Evolutionary conservation across 2,329 filamentous ascomycete species (phyloP), one percentile per base, ranked within the genome.

Genomic region (Monilinia fructicola): DNA sequence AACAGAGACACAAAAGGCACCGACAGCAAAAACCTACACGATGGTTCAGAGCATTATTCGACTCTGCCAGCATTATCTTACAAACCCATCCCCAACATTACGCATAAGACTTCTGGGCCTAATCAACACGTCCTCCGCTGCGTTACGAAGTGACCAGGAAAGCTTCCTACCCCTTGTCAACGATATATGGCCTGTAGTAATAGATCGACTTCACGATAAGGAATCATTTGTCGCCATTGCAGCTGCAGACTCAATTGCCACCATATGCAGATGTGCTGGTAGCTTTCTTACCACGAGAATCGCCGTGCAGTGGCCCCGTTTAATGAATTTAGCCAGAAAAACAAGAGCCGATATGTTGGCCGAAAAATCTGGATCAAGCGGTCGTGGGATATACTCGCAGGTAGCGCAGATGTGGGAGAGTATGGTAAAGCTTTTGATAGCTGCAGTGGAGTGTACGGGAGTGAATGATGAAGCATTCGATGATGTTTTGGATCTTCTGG

Each of bases 111-210:
- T 99, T 4, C 85, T 99, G 12, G 85, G 87, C 21, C 86, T 98
- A 7, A 84, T 98, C 16, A 81, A 84, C 35, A 92, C 88, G 0
- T 89, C 92, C 3, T 85, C 90, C 5, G 85, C 89, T 0, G 84
- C 90, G 0, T 84, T 99, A 3, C 85, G 90, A 0, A 82, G 82
- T 4, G 88, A 97, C 71, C 90, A 97, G 75, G 88, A 93, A 69
- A 86, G 87, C 0, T 97, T 97, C 76, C 79, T 99, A 1, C 95
- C 95, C 0, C 83, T 98, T 0, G 87, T 98, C 72, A 95, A 98
- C 77, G 89, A 90, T 3, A 81, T 98, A 10, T 99, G 94, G 94
- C 93, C 93, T 0, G 89, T 96, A 9, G 80, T 97, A 6, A 80
- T 89, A 1, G 81, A 83, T n/a, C 83, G 88, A 31, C 80, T 92